Base-by-base conservation (phyloP, 2,329 filamentous ascomycete genomes). In the Trichoderma afroharzianum region DNA sequence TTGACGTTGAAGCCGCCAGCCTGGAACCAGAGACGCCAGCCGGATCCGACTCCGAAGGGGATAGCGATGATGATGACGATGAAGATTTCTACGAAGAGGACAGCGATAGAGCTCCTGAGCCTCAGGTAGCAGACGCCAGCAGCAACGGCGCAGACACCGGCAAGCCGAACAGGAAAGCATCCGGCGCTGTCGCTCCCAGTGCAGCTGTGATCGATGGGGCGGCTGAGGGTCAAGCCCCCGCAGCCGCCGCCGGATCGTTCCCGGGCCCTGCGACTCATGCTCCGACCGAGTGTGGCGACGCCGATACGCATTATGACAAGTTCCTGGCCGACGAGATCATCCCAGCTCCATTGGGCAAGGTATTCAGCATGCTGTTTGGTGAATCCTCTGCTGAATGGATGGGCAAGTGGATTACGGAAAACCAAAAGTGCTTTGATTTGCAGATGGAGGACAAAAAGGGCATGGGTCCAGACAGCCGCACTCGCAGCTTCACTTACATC, bases 391-490 rank as follows among this genome's bases (percentile, higher is more conserved):
- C 90, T 6, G 83, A 87, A 0, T 99, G 95, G 82, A 94, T 99
- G 89, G 86, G 88, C 14, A 96, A 94, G 77, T 98, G 94, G 87
- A 85, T 99, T 58, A 86, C 92, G 0, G 90, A 90, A 26, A 94
- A 98, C 71, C 93, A 97, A 79, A 98, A 97, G 79, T 96, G 93
- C 58, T 86, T 88, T 4, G 96, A 99, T n/a, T 81, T 98, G 30
- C 91, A 93, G 74, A 91, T 97, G 82, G 92, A 95, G 59, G 94
- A 97, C 75, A 93, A 94, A 78, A 92, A 91, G 76, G 94, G 93
- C 0, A 82, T 97, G 28, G 89, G 88, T 3, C 88, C 89, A 62
- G 93, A 97, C 21, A 93, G 91, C 81, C 93, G 91, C 79, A 87
- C 88, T 3, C 89, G 95, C 59, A 89, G 85, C 24, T 97, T 92